Evolutionary conservation across 2,329 filamentous ascomycete genomes (phyloP).

Genomic region (Purpureocillium takamizusanense): DNA sequence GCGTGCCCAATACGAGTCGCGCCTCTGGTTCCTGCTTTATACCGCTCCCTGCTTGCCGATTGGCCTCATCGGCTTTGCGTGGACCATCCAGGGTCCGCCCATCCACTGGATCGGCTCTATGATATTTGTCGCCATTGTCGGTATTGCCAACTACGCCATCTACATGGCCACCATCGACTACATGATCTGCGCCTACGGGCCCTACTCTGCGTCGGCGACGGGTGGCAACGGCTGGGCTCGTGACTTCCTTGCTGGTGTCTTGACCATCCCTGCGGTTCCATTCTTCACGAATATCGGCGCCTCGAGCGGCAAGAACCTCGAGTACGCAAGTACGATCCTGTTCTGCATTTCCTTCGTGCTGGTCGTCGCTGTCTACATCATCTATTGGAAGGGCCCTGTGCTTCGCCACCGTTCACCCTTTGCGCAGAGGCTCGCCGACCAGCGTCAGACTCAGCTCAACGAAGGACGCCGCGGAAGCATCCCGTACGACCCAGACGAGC

Average conservation of each 20-base stretch:
- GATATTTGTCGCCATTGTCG: constrained; percentile 56
- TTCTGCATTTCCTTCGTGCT: constrained; percentile 53
- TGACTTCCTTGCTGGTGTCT: constrained; percentile 64
- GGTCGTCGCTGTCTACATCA: constrained; percentile 54
- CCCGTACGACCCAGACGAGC: constrained; percentile 11
- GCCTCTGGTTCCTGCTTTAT: constrained; percentile 57
- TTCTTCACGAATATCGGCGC: constrained; percentile 50
- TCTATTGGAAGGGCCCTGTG: constrained; percentile 55
- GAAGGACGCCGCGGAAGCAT: constrained; percentile 20
- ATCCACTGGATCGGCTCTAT: constrained; percentile 61
- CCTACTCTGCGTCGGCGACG: constrained; percentile 65
- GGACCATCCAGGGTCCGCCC: constrained; percentile 54
- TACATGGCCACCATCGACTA: constrained; percentile 75
- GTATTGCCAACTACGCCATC: constrained; percentile 64
- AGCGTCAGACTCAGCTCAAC: constrained; percentile 17
- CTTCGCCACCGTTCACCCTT: constrained; percentile 55
- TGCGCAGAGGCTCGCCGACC: constrained; percentile 50
- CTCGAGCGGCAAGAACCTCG: constrained; percentile 37
- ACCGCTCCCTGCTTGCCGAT: constrained; percentile 52
- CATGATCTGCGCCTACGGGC: constrained; percentile 66
- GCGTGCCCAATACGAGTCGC: constrained; percentile 59
- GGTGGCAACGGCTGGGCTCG: constrained; percentile 68
- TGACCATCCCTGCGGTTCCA: constrained; percentile 59
- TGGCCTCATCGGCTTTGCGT: constrained; percentile 62
- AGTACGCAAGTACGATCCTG: constrained; percentile 55